phyloP scores from a whole-genome alignment of 176 grass and related monocot species.

The Tillandsia leiboldiana region DNA sequence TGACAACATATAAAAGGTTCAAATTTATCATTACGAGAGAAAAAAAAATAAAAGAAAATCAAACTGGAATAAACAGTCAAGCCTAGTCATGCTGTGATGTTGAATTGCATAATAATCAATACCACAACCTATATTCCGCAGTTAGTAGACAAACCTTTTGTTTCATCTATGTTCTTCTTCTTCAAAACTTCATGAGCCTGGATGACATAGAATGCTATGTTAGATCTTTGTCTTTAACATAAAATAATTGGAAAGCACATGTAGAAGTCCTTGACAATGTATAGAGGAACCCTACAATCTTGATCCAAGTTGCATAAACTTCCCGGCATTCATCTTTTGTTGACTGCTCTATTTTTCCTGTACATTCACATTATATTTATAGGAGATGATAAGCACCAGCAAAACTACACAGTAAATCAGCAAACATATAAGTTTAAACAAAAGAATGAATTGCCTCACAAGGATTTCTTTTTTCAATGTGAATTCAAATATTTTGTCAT shows the following conservation, averaged over 20 bases:
- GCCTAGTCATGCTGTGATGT: neutral
- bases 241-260: neutral
- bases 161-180: conserved; percentile 31
- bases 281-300: conserved; percentile 41
- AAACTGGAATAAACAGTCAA: neutral
- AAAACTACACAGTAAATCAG: neutral
- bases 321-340: conserved; percentile 97
- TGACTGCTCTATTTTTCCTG: conserved; percentile 96
- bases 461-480: neutral
- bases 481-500: too few relatives aligned
- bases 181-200: conserved; percentile 82
- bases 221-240: neutral
- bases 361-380: conserved; percentile 12
- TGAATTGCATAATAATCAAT: neutral
- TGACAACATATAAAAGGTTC: neutral
- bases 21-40: neutral
- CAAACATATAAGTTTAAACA: conserved; percentile 2
- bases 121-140: neutral
- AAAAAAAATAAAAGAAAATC: neutral
- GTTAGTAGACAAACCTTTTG: conserved; percentile 46
- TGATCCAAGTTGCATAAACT: conserved; percentile 73
- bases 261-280: conserved; percentile 2
- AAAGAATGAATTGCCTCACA: conserved; percentile 5
- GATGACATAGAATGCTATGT: conserved; percentile 10
- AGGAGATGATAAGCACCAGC: neutral